Base-by-base conservation (phyloP, 352 stramenopile genomes). In the Detonula confervacea region DNA sequence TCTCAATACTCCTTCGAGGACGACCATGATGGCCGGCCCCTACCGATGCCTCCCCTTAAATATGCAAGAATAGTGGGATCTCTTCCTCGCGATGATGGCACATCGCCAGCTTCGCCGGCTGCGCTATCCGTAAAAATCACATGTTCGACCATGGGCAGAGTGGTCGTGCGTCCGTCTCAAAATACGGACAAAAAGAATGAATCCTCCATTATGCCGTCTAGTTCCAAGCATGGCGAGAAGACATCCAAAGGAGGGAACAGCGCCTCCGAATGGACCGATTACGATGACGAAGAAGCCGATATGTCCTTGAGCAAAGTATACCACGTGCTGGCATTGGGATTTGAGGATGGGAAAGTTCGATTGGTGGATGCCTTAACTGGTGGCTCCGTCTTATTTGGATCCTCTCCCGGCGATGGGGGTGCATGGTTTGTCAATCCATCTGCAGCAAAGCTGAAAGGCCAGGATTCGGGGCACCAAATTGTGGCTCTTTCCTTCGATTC, bases 401-500 rank as follows among this genome's bases (percentile, higher is more conserved):
- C 66, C 14, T 69, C 65, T 11, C 11, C 59, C 3, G 47, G 27
- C 39, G 74, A 78, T 66, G 55, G 55, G 12, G 74, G 74, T 20
- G 57, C 56, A 30, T 82, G 74, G 74, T 62, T 69, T 65, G 73
- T 81, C 8, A 75, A 81, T 81, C 55, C 64, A 42, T 59, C 52
- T 2, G 37, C 33, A 30, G 24, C 24, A 42, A 56, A 66, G 46
- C 46, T n/a, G n/a, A n/a, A 57, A 12, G 27, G 60, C 25, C 39
- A 69, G 27, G 29, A 37, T 33, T 18, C 1, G 18, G 59, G 49
- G 12, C 29, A 76, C 20, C 46, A 71, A 9, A 84, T 90, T 51
- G 73, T 93, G n/a, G 81, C 83, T 56, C 60, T 93, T 18, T 83
- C 71, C 11, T 87, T 91, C 55, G 88, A 93, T 84, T 80, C 88